phyloP scores from a whole-genome alignment of 2,329 filamentous ascomycete species.

The Fusarium tuaranense region DNA sequence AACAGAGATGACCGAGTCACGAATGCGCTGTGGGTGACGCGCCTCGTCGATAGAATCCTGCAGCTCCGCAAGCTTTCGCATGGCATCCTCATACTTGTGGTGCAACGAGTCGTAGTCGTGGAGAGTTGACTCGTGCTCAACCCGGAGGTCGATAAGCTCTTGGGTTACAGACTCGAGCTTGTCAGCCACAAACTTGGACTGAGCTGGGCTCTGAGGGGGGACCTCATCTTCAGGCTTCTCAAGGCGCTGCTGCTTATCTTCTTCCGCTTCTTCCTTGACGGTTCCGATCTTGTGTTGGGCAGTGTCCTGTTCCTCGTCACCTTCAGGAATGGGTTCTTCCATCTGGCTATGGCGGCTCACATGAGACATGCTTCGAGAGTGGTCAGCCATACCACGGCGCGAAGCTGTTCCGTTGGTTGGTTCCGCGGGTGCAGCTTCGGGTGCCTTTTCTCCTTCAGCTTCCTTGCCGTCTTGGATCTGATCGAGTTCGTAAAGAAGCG shows the following conservation, averaged over 20 bases:
- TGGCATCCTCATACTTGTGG: conserved; percentile 89
- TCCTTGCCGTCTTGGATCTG: conserved; percentile 72
- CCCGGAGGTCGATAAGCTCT: conserved; percentile 88
- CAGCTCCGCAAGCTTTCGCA: conserved; percentile 84
- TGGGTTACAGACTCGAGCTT: conserved; percentile 93
- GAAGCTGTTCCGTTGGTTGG: conserved; percentile 55
- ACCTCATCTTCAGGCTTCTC: conserved; percentile 26
- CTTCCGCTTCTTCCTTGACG: conserved; percentile 49
- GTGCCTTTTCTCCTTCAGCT: conserved; percentile 46
- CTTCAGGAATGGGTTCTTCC: conserved; percentile 67
- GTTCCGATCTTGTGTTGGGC: conserved; percentile 45
- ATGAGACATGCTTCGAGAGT: conserved; percentile 66
- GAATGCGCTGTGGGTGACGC: conserved; percentile 68
- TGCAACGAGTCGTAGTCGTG: conserved; percentile 85
- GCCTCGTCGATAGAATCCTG: conserved; percentile 88
- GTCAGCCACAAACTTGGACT: conserved; percentile 88
- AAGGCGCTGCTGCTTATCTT: conserved; percentile 32
- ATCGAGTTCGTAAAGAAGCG: conserved; percentile 90
- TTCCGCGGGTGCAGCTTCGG: conserved; percentile 48
- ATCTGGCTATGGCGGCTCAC: conserved; percentile 66
- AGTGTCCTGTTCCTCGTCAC: conserved; percentile 57
- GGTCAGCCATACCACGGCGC: conserved; percentile 60
- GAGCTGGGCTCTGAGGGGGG: conserved; percentile 76
- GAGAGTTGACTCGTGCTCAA: conserved; percentile 88
- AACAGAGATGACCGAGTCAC: conserved; percentile 68